Base-by-base conservation (phyloP, 441 rosid genomes). In the Adansonia gregorii region DNA sequence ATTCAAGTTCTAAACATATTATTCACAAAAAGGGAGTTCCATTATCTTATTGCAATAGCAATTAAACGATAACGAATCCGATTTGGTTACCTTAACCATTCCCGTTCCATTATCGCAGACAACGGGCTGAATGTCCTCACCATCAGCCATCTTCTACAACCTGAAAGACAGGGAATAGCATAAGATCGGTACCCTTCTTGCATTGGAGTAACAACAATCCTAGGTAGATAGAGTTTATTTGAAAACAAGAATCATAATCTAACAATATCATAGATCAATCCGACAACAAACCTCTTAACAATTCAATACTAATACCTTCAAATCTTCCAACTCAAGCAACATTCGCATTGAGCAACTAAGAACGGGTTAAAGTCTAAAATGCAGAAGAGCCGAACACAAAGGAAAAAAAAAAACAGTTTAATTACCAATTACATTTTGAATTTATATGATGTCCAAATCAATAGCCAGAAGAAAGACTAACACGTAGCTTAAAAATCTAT, bases 41-140 rank as follows among this genome's bases (percentile, higher is more conserved):
- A 22, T 14, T 43, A 63, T 49, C 64, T 24, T 39, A 22, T 49
- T 35, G 6, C 31, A 58, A 54, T 24, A 39, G 48, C 19, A 69
- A 14, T 24, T 8, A 54, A n/a, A 55, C 24, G 39, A 39, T 1
- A 58, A 58, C 3, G 20, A 73, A 19, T 43, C 52, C 14, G 6
- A 11, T 41, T 56, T 14, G 41, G 67, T 73, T 24, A 81, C 83
- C 83, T 81, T 81, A 61, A 81, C 83, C 83, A 82, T 79, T 59
- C 82, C 85, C 1, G 85, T 82, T 59, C 85, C 85, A 79, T 82
- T 82, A 46, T 82, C 85, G 12, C 85, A 82, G 41, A 82, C 85
- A 74, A 82, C 83, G 46, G 83, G 83, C 73, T 79, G 85, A 64
- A 83, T 79, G 46, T 79, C 85, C 78, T 80, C 83, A 5, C 54